Base-by-base conservation (phyloP, 164 flowering plant genomes). In the Pachysandra terminalis region DNA sequence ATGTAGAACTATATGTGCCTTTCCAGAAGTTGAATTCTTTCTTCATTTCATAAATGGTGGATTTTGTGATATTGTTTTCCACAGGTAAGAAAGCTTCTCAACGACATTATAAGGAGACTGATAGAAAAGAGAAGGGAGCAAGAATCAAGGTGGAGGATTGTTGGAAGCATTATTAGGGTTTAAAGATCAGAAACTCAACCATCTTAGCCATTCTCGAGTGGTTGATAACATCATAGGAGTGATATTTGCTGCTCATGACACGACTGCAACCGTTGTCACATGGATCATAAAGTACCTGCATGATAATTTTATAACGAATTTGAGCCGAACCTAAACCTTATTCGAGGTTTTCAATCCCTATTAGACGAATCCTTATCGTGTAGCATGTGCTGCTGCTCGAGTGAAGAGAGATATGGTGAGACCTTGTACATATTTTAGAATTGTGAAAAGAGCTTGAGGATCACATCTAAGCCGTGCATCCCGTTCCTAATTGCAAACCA, bases 201-300 rank as follows among this genome's bases (percentile, higher is more conserved):
- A 75, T 12, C 82, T 90, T 0, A 86, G 75, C 22, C 93, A 93
- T 58, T 71, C 81, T 52, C 94, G 91, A 65, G 79, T n/a, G n/a
- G n/a, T n/a, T n/a, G n/a, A n/a, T n/a, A n/a, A n/a, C n/a, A n/a
- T n/a, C n/a, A n/a, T n/a, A n/a, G n/a, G n/a, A n/a, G n/a, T n/a
- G n/a, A n/a, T n/a, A n/a, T n/a, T n/a, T n/a, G n/a, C n/a, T n/a
- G 98, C 98, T 49, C 96, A 84, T 32, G 98, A 93, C 63, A 93
- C 98, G 0, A 93, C 98, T n/a, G 98, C 97, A 0, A 86, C 89
- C 73, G 87, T 80, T 21, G 77, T 89, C 23, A 90, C 98, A 0
- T 92, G 98, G 98, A 53, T 87, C 32, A 73, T 93, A 22, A 93
- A 93, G 73, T 89, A 86, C 73, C 59, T 93, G 67, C 83, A 80